These are phyloP conservation scores for Lepidium aucheri DNA, from an alignment of 345 rosid genomes.

Conservation along the genomic window DNA sequence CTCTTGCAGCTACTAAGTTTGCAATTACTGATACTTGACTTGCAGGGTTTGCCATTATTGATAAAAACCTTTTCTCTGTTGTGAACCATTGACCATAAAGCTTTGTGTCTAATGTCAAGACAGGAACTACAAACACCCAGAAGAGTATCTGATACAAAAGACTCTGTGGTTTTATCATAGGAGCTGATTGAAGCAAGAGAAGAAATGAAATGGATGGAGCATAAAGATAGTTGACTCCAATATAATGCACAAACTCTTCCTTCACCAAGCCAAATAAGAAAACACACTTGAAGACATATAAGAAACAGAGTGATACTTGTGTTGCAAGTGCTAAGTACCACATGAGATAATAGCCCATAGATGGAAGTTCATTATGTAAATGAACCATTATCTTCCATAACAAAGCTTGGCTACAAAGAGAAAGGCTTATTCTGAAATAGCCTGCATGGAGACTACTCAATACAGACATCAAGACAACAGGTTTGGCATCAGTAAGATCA, in stretches of 20 bases:
- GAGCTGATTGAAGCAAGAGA: slow-evolving; percentile 64
- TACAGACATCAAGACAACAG: slow-evolving; percentile 17
- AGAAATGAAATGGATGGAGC: slow-evolving; percentile 65
- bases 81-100: slow-evolving; percentile 83
- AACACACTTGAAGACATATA: slow-evolving; percentile 36
- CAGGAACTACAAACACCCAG: slow-evolving; percentile 37
- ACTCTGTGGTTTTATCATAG: slow-evolving; percentile 3
- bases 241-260: slow-evolving; percentile 42
- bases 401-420: slow-evolving; percentile 45
- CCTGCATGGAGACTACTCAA: slow-evolving; percentile 42
- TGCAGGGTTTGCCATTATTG: slow-evolving; percentile 52
- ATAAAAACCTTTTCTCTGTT: slow-evolving; percentile 48
- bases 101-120: slow-evolving; percentile 48
- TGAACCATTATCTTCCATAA: slow-evolving; percentile 41
- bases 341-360: slow-evolving; percentile 26
- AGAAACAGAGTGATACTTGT: slow-evolving; percentile 26
- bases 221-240: slow-evolving; percentile 55
- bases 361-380: slow-evolving; percentile 24
- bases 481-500: neutral
- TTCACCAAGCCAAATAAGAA: slow-evolving; percentile 34
- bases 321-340: slow-evolving; percentile 41
- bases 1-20: slow-evolving; percentile 48
- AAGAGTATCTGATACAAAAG: slow-evolving; percentile 26
- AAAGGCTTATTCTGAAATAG: slow-evolving; percentile 44
- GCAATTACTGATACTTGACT: slow-evolving; percentile 57